Base-by-base conservation (phyloP, 1,284 basidiomycete genomes). In the Cronartium quercuum region DNA sequence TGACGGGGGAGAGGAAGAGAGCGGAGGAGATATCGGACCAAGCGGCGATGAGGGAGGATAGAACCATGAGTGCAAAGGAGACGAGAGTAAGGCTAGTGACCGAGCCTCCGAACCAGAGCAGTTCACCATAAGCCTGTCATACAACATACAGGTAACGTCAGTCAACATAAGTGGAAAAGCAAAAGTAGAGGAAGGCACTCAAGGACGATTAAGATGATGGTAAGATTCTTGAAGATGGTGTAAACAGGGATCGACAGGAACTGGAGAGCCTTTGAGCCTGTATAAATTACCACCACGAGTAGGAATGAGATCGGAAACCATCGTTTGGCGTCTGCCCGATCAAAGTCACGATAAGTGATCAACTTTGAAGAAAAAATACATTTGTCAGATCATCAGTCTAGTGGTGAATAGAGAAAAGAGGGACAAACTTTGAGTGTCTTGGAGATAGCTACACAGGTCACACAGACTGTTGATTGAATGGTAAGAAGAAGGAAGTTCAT, bases 211-310 rank as follows among this genome's bases (percentile, higher is more conserved):
- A 99, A 86, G 78, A 98, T 98, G 80, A 98, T 99, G 37, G 96
- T 97, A 79, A 98, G 82, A 82, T 99, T 99, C 84, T 99, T 99
- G 88, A 98, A 98, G 78, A 99, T 98, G 2, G 96, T 84, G 79
- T 84, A 84, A 68, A 82, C 81, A 10, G 81, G 79, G 35, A 82
- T 82, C 74, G 79, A 80, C 76, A 82, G 79, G 58, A 78, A 78
- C 77, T 82, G 82, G 81, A 98, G 85, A 80, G 92, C 94, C 84
- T 98, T 98, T 61, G 92, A 95, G 7, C 96, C 96, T 0, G 96
- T 98, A 83, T 97, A 99, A 82, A 99, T 98, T 66, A 98, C 95
- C 71, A 87, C 86, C 73, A 97, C 95, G 57, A 98, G 89, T 78
- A 95, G 84, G 78, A 90, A 89, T 78, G 92, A 95, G 80, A 99